Conservation (phyloP, 176 grass and related monocot genomes). For the Cocos nucifera region DNA sequence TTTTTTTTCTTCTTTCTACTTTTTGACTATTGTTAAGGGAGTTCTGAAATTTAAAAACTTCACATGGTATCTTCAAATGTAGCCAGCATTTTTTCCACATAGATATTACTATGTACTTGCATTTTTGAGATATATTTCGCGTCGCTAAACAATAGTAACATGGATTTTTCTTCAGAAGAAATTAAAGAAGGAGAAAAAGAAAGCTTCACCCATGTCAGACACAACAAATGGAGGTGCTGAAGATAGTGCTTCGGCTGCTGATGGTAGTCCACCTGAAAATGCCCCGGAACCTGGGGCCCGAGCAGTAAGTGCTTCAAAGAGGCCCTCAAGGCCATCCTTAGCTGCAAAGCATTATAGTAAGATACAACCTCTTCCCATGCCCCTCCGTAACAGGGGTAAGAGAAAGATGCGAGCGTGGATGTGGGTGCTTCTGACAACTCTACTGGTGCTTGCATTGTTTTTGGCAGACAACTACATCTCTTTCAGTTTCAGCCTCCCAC, state of each 20-base stretch:
- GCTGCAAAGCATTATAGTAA: conserved; percentile 51
- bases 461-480: conserved; percentile 43
- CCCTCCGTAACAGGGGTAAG: conserved; percentile 54
- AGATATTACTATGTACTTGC: neutral
- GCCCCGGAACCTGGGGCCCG: conserved; percentile 16
- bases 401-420: conserved; percentile 60
- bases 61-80: neutral
- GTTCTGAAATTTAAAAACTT: neutral
- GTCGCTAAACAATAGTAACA: neutral
- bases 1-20: conserved; percentile 2
- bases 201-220: conserved; percentile 3
- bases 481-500: conserved; percentile 25
- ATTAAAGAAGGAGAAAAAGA: conserved; percentile 56
- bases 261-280: conserved; percentile 24
- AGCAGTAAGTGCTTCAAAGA: conserved; percentile 19
- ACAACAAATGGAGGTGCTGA: neutral
- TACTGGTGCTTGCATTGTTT: conserved; percentile 45
- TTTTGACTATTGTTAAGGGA: conserved; percentile 5
- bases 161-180: conserved; percentile 50
- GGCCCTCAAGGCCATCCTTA: conserved; percentile 16
- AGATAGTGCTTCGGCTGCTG: conserved; percentile 16
- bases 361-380: conserved; percentile 46
- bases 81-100: too few relatives aligned
- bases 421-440: conserved; percentile 24
- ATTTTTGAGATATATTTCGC: conserved; percentile 4